Evolutionary conservation across 305 asterid species (phyloP).

Genomic region (Coffea humblotiana): DNA sequence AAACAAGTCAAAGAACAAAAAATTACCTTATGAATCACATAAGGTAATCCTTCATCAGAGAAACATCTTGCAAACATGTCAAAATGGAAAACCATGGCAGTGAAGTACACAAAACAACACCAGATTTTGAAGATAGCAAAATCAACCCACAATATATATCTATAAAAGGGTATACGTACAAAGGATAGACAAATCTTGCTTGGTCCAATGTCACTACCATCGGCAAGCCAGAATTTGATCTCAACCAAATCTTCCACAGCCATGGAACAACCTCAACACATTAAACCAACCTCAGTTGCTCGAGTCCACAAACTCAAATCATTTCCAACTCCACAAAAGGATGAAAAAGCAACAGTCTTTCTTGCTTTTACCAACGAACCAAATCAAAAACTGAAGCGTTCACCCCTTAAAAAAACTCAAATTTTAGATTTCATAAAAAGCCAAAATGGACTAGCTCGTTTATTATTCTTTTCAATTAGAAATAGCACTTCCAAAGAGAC

Average conservation of each 20-base stretch:
- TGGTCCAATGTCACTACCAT: constrained; percentile 96
- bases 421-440: background rate
- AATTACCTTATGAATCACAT: too few relatives aligned
- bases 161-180: too few relatives aligned
- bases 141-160: background rate
- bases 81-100: background rate
- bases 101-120: background rate
- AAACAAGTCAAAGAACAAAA: too few relatives aligned
- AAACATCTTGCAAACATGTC: too few relatives aligned
- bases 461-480: background rate
- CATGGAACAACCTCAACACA: constrained; percentile 45
- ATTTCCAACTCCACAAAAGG: constrained; percentile 12
- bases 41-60: too few relatives aligned
- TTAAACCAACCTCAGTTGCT: constrained; percentile 27
- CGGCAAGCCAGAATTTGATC: constrained; percentile 91
- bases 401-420: background rate
- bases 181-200: constrained; percentile 35
- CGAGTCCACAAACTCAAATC: constrained; percentile 32
- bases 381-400: constrained; percentile 1
- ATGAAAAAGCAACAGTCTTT: background rate
- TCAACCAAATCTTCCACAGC: constrained; percentile 87
- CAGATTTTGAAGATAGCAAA: background rate
- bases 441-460: background rate
- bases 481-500: background rate
- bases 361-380: background rate